Evolutionary conservation across 2,329 filamentous ascomycete genomes (phyloP), one percentile per base, ranked within the genome.

Genomic region (Fusarium sterilihyphosum): DNA sequence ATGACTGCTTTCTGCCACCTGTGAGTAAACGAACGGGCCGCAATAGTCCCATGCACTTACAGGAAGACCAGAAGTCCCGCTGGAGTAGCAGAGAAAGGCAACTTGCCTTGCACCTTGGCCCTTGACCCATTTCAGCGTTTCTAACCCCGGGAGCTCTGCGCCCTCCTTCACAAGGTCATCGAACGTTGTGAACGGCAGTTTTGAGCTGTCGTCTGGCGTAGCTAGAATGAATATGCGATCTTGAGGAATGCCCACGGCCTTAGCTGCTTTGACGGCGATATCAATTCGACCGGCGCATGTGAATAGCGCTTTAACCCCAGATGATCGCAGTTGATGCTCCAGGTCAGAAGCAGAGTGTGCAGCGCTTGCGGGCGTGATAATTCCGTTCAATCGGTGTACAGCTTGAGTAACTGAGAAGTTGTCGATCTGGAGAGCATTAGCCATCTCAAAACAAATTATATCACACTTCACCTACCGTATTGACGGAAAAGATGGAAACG

Each of bases 401-500:
- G 53, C 53, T 13, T 56, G 33, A 0, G 53, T 56, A 2, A 41
- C 24, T 3, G 53, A 1, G 3, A 41, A 22, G 9, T 0, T 38
- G 2, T 56, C 52, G 11, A 56, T 10, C 52, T 56, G 1, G 5
- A 31, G 5, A n/a, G 6, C 5, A 3, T 50, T 1, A 35, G 33
- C 1, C 6, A 35, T 35, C 33, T 3, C 33, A 1, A 33, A 33
- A 35, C 33, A 35, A 1, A 35, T 1, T 16, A 3, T 6, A 35
- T 35, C 33, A 35, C 0, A 35, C 8, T 35, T 35, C 33, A 35
- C 33, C 33, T 26, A 24, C 49, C 0, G 93, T 94, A 79, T 97
- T 97, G 68, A 94, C 82, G 16, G 92, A 91, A 83, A 93, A 96
- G 38, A 95, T 85, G 5, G 86, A 92, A 47, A 94, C 85, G 31